Percentiles rank a stretch among this genome's conserved stretches.
Evolutionary conservation across 108 stramenopile genomes (phyloP).

Genomic region (Nannochloropsis oceanica): DNA sequence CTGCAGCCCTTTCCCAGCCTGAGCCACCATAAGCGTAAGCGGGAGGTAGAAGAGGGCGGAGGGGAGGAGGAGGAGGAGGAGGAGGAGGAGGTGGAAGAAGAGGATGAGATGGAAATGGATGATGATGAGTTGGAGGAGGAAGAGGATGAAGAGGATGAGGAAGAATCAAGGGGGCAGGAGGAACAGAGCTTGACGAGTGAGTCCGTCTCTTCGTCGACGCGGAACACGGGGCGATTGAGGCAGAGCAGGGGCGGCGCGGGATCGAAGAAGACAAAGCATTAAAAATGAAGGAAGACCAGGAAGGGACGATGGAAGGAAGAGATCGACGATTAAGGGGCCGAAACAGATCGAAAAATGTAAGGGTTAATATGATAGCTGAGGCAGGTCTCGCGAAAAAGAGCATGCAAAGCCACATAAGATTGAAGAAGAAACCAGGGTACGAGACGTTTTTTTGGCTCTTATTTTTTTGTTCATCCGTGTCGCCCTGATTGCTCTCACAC

Average conservation of each 20-base stretch:
- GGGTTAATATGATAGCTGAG: no score
- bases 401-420: no score
- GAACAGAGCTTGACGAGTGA: neutral
- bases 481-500: no score
- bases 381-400: no score
- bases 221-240: neutral
- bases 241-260: neutral
- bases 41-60: neutral
- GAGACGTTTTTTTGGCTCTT: no score
- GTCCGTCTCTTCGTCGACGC: neutral
- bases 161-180: neutral
- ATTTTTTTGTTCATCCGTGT: no score
- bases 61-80: neutral
- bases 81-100: neutral
- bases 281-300: no score
- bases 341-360: no score
- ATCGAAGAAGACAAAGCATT: no score
- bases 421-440: no score
- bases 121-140: neutral
- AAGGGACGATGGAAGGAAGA: no score
- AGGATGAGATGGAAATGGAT: neutral
- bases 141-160: neutral
- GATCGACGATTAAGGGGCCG: no score
- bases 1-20: neutral
- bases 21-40: neutral